Percentiles rank a stretch among this genome's conserved stretches.
Conservation (phyloP, 805 yeast genomes). For the Wickerhamiella spandovensis region DNA sequence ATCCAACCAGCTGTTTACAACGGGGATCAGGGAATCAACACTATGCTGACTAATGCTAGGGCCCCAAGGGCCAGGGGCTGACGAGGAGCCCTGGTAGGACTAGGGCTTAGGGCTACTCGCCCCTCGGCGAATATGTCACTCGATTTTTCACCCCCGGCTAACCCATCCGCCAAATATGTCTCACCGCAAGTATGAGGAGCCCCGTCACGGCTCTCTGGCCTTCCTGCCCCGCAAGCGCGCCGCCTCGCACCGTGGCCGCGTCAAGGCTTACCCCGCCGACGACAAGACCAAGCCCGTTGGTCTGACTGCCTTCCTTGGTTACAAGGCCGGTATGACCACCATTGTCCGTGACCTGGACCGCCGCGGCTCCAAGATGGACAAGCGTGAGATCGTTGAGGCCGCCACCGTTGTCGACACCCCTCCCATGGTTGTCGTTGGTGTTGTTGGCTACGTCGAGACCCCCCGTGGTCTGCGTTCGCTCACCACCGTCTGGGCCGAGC, state of each 20-base stretch:
- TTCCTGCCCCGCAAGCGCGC: conserved; percentile 99
- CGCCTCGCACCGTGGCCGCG: conserved; percentile 95
- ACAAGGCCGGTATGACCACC: conserved; percentile 99
- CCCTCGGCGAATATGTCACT: neutral
- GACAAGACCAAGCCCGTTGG: conserved; percentile 95
- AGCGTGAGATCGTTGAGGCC: conserved; percentile 99
- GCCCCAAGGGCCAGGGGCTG: no score
- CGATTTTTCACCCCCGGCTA: neutral
- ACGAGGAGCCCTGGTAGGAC: no score
- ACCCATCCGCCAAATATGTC: conserved; percentile 47
- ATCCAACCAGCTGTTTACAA: no score
- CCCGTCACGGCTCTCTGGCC: conserved; percentile 99
- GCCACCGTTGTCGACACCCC: conserved; percentile 99
- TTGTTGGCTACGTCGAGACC: conserved; percentile 99
- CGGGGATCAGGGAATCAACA: no score
- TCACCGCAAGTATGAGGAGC: conserved; percentile 99
- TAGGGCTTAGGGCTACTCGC: neutral
- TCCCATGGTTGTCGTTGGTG: conserved; percentile 98
- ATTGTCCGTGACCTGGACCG: conserved; percentile 99
- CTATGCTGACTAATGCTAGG: neutral
- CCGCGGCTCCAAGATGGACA: conserved; percentile 99
- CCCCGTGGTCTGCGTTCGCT: conserved; percentile 99
- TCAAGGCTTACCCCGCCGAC: conserved; percentile 98
- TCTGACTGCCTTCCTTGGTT: conserved; percentile 98
- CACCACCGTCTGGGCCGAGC: conserved; percentile 99